These are phyloP conservation scores for Ceratocystis eucalypticola DNA, from an alignment of 2,329 filamentous ascomycete species.

Conservation along the genomic window DNA sequence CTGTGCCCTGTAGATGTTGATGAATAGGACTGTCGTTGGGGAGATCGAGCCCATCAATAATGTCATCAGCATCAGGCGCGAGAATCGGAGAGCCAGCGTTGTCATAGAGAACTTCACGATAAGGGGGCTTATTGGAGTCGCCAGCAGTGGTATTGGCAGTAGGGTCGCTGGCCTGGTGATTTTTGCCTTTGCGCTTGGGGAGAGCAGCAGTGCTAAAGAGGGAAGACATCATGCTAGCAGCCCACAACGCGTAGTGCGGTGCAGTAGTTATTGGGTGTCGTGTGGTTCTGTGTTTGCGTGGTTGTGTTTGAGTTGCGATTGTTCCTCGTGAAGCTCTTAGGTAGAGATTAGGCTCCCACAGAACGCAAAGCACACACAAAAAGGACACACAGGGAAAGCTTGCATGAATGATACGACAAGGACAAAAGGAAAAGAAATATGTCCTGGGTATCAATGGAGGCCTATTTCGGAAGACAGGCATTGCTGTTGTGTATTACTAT, in stretches of 20 bases:
- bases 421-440: neutral
- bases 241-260: neutral
- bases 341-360: too few relatives aligned
- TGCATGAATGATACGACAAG: too few relatives aligned
- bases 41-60: conserved; percentile 18
- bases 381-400: too few relatives aligned
- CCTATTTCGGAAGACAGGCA: neutral
- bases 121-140: neutral
- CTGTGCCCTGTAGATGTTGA: neutral
- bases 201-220: conserved; percentile 12
- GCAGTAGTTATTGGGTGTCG: neutral
- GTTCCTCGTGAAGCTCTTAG: neutral
- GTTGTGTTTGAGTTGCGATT: neutral
- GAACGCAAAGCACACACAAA: too few relatives aligned
- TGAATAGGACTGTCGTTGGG: neutral
- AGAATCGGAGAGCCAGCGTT: conserved; percentile 10
- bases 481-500: neutral
- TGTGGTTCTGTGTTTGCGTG: neutral
- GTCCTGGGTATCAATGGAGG: neutral
- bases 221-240: conserved; percentile 16
- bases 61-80: conserved; percentile 17
- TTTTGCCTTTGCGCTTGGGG: conserved; percentile 11
- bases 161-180: neutral
- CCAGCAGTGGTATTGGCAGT: neutral
- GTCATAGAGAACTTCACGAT: neutral